Conservation (phyloP, 2,329 filamentous ascomycete species). For the Botrytis byssoidea region DNA sequence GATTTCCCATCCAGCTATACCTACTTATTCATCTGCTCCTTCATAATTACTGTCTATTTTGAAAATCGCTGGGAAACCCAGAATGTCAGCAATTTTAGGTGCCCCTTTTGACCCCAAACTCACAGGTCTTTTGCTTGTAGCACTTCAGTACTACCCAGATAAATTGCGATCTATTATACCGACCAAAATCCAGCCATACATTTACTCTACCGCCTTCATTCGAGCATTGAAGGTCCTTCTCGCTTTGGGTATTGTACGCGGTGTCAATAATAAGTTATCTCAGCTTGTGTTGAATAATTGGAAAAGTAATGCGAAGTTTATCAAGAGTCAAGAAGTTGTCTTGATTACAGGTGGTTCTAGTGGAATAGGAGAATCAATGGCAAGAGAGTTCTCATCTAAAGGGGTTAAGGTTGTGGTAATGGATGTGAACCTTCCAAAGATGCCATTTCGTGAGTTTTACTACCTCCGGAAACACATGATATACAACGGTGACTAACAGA, state of each 20-base stretch:
- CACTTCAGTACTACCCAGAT: constrained; percentile 32
- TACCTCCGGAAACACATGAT: constrained; percentile 1
- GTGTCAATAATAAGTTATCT: constrained; percentile 52
- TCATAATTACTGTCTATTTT: background rate
- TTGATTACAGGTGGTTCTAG: constrained; percentile 73
- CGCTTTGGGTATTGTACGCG: constrained; percentile 49
- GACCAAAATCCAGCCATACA: constrained; percentile 21
- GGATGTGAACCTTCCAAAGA: constrained; percentile 59
- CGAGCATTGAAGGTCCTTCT: constrained; percentile 42
- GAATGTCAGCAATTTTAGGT: constrained; percentile 3
- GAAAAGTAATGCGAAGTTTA: constrained; percentile 51
- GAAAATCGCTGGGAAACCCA: background rate
- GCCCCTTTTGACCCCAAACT: constrained; percentile 24
- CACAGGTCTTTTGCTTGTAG: constrained; percentile 30
- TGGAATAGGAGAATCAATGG: constrained; percentile 60
- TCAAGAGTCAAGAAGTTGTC: constrained; percentile 67
- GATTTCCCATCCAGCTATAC: background rate
- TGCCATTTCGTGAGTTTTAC: constrained; percentile 26
- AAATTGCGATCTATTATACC: constrained; percentile 30
- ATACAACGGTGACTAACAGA: constrained; percentile 7
- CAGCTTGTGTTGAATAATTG: constrained; percentile 50
- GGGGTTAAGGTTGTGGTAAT: constrained; percentile 68
- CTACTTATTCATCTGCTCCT: background rate
- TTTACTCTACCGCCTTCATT: constrained; percentile 29
- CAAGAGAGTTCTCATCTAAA: constrained; percentile 59